A percentile compares a stretch with the other conserved stretches of the same genome.
phyloP scores from a whole-genome alignment of 1,284 basidiomycete genomes.

The Cryptococcus deneoformans region DNA sequence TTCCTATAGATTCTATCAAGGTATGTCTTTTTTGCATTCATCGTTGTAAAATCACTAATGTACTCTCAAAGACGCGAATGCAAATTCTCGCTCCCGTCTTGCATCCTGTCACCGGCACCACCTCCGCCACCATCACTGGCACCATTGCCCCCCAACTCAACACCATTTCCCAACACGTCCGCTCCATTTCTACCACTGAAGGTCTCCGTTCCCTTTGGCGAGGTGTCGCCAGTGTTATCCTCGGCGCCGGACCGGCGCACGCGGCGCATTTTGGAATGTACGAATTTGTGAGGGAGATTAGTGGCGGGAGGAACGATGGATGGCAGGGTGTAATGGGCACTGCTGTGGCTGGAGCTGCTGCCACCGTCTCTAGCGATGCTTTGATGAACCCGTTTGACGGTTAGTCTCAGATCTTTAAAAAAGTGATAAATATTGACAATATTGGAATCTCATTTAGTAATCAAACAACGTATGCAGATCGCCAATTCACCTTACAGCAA shows the following conservation, averaged over 20 bases:
- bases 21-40: constrained; percentile 53
- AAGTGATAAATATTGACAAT: constrained; percentile 1
- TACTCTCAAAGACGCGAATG: constrained; percentile 81
- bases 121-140: constrained; percentile 57
- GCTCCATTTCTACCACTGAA: constrained; percentile 76
- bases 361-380: constrained; percentile 93
- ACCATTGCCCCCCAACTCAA: constrained; percentile 30
- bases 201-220: constrained; percentile 67
- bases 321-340: constrained; percentile 46
- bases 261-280: constrained; percentile 98
- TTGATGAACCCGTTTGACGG: constrained; percentile 99
- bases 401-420: constrained; percentile 51
- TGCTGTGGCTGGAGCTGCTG: constrained; percentile 91
- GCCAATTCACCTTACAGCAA: constrained; percentile 87
- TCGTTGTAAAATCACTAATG: neutral
- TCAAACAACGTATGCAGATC: constrained; percentile 99
- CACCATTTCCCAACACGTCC: constrained; percentile 42
- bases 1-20: constrained; percentile 97
- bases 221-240: neutral
- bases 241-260: constrained; percentile 94
- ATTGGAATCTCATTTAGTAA: constrained; percentile 58
- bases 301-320: constrained; percentile 62
- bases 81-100: constrained; percentile 69
- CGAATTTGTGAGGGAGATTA: constrained; percentile 90
- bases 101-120: constrained; percentile 74